Conservation (phyloP, 2,329 filamentous ascomycete species). For the Alternaria rosae region DNA sequence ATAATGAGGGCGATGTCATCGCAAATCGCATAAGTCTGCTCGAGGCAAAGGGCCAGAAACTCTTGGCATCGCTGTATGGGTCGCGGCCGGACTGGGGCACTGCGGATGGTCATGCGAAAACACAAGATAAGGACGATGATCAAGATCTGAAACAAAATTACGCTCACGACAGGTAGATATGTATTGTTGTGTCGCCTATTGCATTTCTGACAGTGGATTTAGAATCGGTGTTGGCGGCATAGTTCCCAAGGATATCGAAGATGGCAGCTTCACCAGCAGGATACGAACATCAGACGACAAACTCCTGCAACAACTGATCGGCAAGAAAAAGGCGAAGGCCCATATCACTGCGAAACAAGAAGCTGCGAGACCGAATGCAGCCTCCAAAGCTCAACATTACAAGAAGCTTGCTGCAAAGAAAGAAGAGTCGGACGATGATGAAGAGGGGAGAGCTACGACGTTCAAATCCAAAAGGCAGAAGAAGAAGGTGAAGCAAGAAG, state of each 20-base stretch:
- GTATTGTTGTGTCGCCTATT: background rate
- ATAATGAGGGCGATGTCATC: slow-evolving; percentile 61
- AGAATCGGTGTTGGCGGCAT: slow-evolving; percentile 52
- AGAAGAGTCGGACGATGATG: slow-evolving; percentile 51
- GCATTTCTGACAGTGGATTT: background rate
- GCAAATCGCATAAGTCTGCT: slow-evolving; percentile 63
- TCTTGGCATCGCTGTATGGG: slow-evolving; percentile 65
- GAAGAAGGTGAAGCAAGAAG: slow-evolving; percentile 24
- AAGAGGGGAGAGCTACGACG: slow-evolving; percentile 45
- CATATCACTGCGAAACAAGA: slow-evolving; percentile 38
- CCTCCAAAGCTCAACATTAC: slow-evolving; percentile 38
- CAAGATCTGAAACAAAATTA: slow-evolving; percentile 64
- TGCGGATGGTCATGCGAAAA: slow-evolving; percentile 45
- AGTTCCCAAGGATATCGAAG: slow-evolving; percentile 46
- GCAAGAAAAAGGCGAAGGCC: slow-evolving; percentile 52
- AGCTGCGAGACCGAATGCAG: slow-evolving; percentile 25
- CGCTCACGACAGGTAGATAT: slow-evolving; percentile 61
- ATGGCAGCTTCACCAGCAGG: slow-evolving; percentile 48
- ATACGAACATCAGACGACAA: slow-evolving; percentile 53
- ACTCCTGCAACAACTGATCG: slow-evolving; percentile 52
- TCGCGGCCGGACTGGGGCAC: slow-evolving; percentile 50
- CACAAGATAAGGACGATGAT: slow-evolving; percentile 55
- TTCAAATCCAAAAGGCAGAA: slow-evolving; percentile 45
- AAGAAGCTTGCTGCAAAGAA: slow-evolving; percentile 25
- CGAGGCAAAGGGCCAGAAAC: slow-evolving; percentile 61